Evolutionary conservation across 495 filamentous ascomycete genomes (phyloP).

Genomic region (Penicillium coffeae): DNA sequence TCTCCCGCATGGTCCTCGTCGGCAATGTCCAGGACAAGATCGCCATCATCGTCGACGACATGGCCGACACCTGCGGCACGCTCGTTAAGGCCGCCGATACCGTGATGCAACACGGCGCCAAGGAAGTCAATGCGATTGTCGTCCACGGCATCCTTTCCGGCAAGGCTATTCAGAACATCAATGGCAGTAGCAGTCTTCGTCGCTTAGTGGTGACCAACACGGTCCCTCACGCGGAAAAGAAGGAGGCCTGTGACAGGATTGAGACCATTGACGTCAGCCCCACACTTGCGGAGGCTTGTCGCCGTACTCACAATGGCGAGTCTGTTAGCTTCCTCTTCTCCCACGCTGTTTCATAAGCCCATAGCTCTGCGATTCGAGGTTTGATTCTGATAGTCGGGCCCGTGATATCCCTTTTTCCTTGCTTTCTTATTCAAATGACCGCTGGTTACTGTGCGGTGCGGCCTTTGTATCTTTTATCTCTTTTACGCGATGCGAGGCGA

Average conservation of each 20-base stretch:
- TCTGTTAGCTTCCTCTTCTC: constrained; percentile 93
- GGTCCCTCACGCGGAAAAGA: constrained; percentile 79
- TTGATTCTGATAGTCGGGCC: background rate
- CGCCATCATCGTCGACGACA: constrained; percentile 76
- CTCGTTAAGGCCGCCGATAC: constrained; percentile 90
- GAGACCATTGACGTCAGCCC: constrained; percentile 92
- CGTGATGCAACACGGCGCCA: constrained; percentile 83
- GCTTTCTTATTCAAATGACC: background rate
- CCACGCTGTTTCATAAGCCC: constrained; percentile 58
- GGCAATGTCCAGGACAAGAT: constrained; percentile 59
- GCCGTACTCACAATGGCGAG: constrained; percentile 94
- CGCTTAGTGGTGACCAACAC: constrained; percentile 94
- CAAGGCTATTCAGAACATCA: constrained; percentile 85
- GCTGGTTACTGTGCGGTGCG: too few species aligned
- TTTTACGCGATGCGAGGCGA: constrained; percentile 6
- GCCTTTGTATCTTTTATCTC: constrained; percentile 12
- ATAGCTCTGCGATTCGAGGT: background rate
- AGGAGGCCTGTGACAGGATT: constrained; percentile 69
- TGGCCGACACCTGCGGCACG: constrained; percentile 92
- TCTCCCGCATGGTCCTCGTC: constrained; percentile 88
- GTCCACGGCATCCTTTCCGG: constrained; percentile 94
- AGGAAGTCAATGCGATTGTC: constrained; percentile 87
- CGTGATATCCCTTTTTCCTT: background rate
- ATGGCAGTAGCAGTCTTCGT: constrained; percentile 69
- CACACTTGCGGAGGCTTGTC: constrained; percentile 64